A percentile compares a stretch with the other conserved stretches of the same genome.
These are phyloP conservation scores for Neonectria neomacrospora DNA, from an alignment of 2,329 filamentous ascomycete genomes.

Conservation along the genomic window DNA sequence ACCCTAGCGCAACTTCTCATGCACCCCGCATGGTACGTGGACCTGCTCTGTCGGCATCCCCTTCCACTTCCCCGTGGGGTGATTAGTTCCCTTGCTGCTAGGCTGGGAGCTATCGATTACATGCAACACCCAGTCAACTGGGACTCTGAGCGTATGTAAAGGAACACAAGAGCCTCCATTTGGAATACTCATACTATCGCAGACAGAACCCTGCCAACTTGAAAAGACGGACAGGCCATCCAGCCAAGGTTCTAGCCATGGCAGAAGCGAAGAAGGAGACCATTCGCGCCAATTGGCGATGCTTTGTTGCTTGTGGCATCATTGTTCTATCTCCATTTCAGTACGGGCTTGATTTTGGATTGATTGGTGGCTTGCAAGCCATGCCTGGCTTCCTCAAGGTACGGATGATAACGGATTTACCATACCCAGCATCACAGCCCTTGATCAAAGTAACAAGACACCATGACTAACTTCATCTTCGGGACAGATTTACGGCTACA, in stretches of 20 bases:
- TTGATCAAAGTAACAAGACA: not conserved
- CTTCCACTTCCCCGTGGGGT: constrained; percentile 31
- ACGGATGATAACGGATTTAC: not conserved
- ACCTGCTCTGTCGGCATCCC: not conserved
- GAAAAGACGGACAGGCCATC: not conserved
- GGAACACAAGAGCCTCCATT: constrained; percentile 3
- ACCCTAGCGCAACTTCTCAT: constrained; percentile 20
- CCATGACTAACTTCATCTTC: not conserved
- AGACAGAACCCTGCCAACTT: not conserved
- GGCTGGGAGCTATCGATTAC: not conserved
- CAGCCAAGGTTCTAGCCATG: constrained; percentile 18
- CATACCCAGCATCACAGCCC: too few relatives aligned
- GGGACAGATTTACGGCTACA: constrained; percentile 36
- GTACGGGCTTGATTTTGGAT: constrained; percentile 40
- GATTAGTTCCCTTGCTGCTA: not conserved
- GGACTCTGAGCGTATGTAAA: constrained; percentile 27
- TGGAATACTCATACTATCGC: not conserved
- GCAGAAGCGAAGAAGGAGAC: constrained; percentile 26
- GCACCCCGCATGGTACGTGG: constrained; percentile 28
- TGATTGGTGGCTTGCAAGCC: constrained; percentile 37
- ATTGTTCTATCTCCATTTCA: constrained; percentile 39
- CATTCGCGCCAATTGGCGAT: constrained; percentile 38
- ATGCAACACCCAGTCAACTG: not conserved
- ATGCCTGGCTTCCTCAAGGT: constrained; percentile 40
- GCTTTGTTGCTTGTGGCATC: constrained; percentile 35